phyloP scores from a whole-genome alignment of 2,329 filamentous ascomycete genomes.

The Trichophyton schoenleinii region DNA sequence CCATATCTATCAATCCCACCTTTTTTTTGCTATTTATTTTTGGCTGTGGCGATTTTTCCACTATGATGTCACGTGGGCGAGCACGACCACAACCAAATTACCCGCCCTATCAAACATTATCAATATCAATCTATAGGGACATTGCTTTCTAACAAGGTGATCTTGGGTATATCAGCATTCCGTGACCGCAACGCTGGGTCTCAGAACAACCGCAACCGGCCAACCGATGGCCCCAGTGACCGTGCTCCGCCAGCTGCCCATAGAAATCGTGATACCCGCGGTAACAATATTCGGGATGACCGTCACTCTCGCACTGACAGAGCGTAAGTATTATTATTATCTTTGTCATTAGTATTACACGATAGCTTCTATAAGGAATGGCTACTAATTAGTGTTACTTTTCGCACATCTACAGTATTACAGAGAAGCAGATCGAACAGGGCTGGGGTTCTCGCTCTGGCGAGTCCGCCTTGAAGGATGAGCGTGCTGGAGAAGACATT shows the following conservation, averaged over 20 bases:
- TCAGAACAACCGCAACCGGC: slow-evolving; percentile 68
- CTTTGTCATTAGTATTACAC: too few relatives aligned
- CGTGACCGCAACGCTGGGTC: slow-evolving; percentile 74
- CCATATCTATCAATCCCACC: neutral
- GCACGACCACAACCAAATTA: neutral
- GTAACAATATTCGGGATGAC: slow-evolving; percentile 43
- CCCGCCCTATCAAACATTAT: neutral
- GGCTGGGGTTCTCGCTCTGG: slow-evolving; percentile 81
- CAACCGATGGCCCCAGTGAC: slow-evolving; percentile 50
- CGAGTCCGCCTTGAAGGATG: slow-evolving; percentile 74
- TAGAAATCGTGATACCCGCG: slow-evolving; percentile 46
- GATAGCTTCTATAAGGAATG: too few relatives aligned
- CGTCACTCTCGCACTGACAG: slow-evolving; percentile 50
- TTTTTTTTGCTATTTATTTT: neutral
- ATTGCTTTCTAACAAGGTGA: neutral
- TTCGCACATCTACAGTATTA: slow-evolving; percentile 22
- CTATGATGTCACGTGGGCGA: neutral
- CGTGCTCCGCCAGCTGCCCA: slow-evolving; percentile 9
- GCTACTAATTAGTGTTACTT: neutral
- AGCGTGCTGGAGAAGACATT: slow-evolving; percentile 81
- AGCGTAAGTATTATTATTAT: slow-evolving; percentile 36
- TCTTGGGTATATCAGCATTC: slow-evolving; percentile 50
- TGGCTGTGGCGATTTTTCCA: neutral
- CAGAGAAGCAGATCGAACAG: slow-evolving; percentile 50
- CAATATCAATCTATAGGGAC: neutral